Base-by-base conservation (phyloP, 768 basidiomycete species). In the Leccinum aurantiacum region DNA sequence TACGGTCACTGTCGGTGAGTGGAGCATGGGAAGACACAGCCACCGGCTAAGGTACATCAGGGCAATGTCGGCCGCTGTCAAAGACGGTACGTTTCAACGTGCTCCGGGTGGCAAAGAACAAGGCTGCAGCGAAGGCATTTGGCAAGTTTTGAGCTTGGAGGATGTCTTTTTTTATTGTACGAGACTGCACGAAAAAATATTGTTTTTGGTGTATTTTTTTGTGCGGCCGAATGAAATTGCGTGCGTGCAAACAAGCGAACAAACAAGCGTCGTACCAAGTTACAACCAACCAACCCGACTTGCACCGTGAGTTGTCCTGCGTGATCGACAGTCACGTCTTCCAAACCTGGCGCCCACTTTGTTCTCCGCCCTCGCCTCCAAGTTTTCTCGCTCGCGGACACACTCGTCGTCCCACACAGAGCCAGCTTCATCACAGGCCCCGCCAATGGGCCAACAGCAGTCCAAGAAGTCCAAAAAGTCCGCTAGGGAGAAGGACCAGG, bases 11-110 rank as follows among this genome's bases (percentile, higher is more conserved):
- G 95, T 98, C 65, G 95, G 94, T 91, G 69, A 67, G 90, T 87
- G 6, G 44, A 53, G 65, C 67, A 53, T 48, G 15, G 37, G 54
- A 15, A 22, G 35, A 19, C 25, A 17, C 1, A 6, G 4, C 44
- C 48, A 41, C 27, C 4, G 6, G 48, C 64, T 64, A 51, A 65
- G 22, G 51, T 0, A 37, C 9, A 11, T 1, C 33, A 94, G 94
- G 95, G 37, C 97, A 99, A 86, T 99, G 97, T 83, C 90, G 97
- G 75, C 97, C 97, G 69, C 79, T 98, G 71, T 98, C 97, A 62
- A 99, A 99, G 80, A 98, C 96, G 35, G 93, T 98, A 71, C 92
- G 97, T 54, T 99, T 99, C 89, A 99, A 99, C 79, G 97, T 99
- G 60, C 78, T 98, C 74, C 90, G 95, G 71, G 96, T 99, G 76